Evolutionary conservation across 352 stramenopile species (phyloP), one percentile per base, ranked within the genome.

Genomic region (Phytophthora sansomeana): DNA sequence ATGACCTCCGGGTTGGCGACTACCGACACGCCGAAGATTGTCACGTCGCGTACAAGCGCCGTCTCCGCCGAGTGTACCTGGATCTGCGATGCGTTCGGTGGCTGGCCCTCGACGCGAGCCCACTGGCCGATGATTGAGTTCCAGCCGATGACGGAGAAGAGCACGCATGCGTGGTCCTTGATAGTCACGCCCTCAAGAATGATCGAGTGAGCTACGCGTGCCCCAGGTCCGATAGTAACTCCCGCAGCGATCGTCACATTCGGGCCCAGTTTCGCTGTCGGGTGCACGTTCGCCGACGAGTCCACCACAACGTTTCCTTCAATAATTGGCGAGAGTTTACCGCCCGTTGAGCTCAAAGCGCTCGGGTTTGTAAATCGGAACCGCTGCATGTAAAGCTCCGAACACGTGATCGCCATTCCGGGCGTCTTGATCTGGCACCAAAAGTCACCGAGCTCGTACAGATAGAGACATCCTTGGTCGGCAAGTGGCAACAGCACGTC

Each of bases 381-480:
- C 24, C 89, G 89, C 56, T 96, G 89, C 87, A 96, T 96, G 72
- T 96, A 96, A 9, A 96, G 77, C 74, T 96, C 89, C 8, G 89
- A 96, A 64, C 89, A 96, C 68, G 89, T 96, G 59, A 96, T 85
- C 9, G 89, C 87, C 89, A 96, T 96, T 16, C 89, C 89, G 0
- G 89, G 89, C 1, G 89, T 96, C 79, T 96, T 96, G 77, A 96
- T 96, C 60, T 96, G 89, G 54, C 87, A 96, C 89, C 89, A 96
- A 53, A 96, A 96, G 62, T 96, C 87, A 2, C 89, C 89, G 1
- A 90, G 91, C 51, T 96, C 87, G 63, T 83, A 90, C 24, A 96
- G 60, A 35, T 85, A 96, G 17, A 96, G 66, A 24, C 70, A 78
- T 5, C 84, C 80, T 21, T 89, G 80, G n/a, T 89, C 89, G 9